Percentiles rank a stretch among this genome's conserved stretches.
Evolutionary conservation across 495 filamentous ascomycete genomes (phyloP).

Genomic region (Pseudoneurospora amorphoporcata): DNA sequence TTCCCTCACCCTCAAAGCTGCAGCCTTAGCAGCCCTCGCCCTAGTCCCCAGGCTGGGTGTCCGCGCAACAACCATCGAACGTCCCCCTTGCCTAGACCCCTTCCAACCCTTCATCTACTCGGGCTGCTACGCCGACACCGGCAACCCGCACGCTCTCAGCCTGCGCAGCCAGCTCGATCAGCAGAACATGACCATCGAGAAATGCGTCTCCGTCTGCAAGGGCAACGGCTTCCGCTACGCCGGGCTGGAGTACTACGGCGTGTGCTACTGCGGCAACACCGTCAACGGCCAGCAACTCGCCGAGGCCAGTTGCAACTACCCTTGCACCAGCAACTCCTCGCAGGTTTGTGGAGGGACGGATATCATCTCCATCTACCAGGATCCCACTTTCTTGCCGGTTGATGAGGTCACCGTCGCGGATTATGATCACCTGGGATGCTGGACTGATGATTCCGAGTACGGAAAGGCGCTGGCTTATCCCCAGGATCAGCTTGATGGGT

Average conservation of each 20-base stretch:
- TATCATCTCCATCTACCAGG: slow-evolving; percentile 39
- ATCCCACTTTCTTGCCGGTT: slow-evolving; percentile 39
- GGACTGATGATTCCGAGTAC: slow-evolving; percentile 36
- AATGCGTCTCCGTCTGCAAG: slow-evolving; percentile 43
- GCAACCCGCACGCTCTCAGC: slow-evolving; percentile 25
- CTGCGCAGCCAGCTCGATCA: slow-evolving; percentile 27
- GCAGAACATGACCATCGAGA: slow-evolving; percentile 41
- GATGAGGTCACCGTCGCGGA: slow-evolving; percentile 30
- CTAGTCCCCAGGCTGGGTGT: slow-evolving; percentile 13
- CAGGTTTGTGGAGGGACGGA: slow-evolving; percentile 40
- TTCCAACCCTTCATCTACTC: slow-evolving; percentile 42
- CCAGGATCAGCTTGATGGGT: slow-evolving; percentile 26
- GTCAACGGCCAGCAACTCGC: slow-evolving; percentile 22
- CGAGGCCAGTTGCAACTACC: slow-evolving; percentile 36
- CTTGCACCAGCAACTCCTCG: slow-evolving; percentile 35
- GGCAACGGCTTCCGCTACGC: slow-evolving; percentile 46
- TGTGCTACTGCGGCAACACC: slow-evolving; percentile 44
- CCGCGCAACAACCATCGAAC: slow-evolving; percentile 26
- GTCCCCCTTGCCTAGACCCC: slow-evolving; percentile 29
- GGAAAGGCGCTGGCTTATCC: slow-evolving; percentile 41
- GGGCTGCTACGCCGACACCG: slow-evolving; percentile 39
- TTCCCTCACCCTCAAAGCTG: slow-evolving; percentile 14
- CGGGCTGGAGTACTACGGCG: slow-evolving; percentile 44
- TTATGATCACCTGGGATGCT: slow-evolving; percentile 45
- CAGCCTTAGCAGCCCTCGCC: slow-evolving; percentile 23